Evolutionary conservation across 2,329 filamentous ascomycete species (phyloP).

Genomic region (Pyrenochaeta sp.): DNA sequence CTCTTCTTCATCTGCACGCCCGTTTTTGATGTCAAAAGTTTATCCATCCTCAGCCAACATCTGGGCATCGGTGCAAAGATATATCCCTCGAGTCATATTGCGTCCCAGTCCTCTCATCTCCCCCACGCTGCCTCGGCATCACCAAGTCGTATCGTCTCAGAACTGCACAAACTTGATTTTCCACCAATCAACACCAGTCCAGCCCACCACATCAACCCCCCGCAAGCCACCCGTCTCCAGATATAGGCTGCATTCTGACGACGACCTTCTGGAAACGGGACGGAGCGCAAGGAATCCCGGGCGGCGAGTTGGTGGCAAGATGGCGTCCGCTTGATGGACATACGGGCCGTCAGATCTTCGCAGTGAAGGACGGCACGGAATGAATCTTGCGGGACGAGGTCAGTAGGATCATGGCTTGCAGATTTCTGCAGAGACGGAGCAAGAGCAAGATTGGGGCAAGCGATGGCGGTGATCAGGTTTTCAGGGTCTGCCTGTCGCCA

Average conservation of each 20-base stretch:
- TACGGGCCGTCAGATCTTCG: neutral
- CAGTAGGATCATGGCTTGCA: neutral
- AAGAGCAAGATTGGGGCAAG: neutral
- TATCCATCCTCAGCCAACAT: neutral
- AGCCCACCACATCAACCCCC: neutral
- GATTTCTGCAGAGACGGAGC: neutral
- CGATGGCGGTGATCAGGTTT: neutral
- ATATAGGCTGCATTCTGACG: neutral
- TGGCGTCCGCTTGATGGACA: neutral
- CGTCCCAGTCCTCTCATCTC: neutral
- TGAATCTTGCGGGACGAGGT: neutral
- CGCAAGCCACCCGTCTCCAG: constrained; percentile 1
- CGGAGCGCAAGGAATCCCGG: neutral
- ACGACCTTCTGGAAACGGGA: neutral
- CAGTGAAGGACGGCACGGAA: neutral
- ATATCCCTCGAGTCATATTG: neutral
- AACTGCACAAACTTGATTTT: neutral
- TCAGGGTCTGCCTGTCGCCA: neutral
- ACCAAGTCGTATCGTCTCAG: neutral
- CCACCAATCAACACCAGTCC: neutral
- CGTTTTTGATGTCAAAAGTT: neutral
- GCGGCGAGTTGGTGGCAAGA: neutral
- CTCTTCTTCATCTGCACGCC: neutral
- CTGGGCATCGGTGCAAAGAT: neutral
- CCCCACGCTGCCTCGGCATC: neutral